Evolutionary conservation across 345 rosid species (phyloP).

Genomic region (Pseudoturritis turrita): DNA sequence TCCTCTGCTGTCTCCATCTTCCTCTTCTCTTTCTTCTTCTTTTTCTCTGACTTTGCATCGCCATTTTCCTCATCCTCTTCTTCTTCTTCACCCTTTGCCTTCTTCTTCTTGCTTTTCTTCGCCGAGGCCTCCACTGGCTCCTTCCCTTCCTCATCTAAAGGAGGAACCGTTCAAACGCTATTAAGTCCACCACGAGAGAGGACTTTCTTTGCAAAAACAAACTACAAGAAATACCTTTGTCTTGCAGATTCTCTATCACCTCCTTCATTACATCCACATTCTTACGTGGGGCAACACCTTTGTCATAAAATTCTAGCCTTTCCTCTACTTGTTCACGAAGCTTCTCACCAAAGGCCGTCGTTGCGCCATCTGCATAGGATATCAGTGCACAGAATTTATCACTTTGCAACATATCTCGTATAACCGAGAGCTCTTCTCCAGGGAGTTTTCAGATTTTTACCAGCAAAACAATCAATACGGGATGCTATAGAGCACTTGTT

Average conservation of each 20-base stretch:
- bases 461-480: slow-evolving; percentile 96
- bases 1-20: slow-evolving; percentile 24
- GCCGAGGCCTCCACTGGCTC: slow-evolving; percentile 15
- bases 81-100: slow-evolving; percentile 22
- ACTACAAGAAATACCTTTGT: slow-evolving; percentile 42
- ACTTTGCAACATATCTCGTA: background rate
- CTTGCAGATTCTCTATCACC: slow-evolving; percentile 52
- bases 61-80: background rate
- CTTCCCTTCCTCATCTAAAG: slow-evolving; percentile 15
- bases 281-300: slow-evolving; percentile 95
- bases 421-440: background rate
- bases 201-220: background rate
- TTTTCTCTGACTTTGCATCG: slow-evolving; percentile 27
- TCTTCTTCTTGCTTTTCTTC: slow-evolving; percentile 36
- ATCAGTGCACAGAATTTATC: background rate
- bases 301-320: slow-evolving; percentile 89
- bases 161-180: background rate
- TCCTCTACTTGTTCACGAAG: slow-evolving; percentile 97
- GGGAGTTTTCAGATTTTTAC: slow-evolving; percentile 29
- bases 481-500: slow-evolving; percentile 98
- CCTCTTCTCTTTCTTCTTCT: slow-evolving; percentile 31
- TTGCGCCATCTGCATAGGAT: slow-evolving; percentile 45
- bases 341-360: slow-evolving; percentile 80
- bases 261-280: slow-evolving; percentile 94
- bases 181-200: background rate